Base-by-base conservation (phyloP, 2,329 filamentous ascomycete species). In the Fusarium temperatum region DNA sequence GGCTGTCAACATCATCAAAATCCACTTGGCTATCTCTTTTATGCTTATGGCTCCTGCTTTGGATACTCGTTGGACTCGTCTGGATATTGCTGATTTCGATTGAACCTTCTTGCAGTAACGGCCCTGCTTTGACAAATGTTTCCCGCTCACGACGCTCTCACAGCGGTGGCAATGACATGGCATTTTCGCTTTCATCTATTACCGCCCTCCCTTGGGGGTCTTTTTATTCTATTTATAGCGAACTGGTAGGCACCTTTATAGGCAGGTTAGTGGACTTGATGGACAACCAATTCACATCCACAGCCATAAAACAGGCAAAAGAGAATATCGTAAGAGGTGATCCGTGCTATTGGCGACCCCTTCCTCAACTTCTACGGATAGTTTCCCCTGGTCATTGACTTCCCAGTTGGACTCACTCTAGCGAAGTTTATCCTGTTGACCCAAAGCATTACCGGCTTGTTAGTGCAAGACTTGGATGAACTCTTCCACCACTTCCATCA, bases 381-480 rank as follows among this genome's bases (percentile, higher is more conserved):
- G 24, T 20, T 28, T 20, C 12, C 18, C 18, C 24, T 28, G 6
- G 9, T 14, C n/a, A 6, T 26, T 47, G 44, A 26, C 44, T 24
- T 47, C 18, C 14, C 12, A 47, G 7, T 22, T 20, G 8, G 18
- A 20, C 18, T 47, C 5, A 18, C 14, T 14, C 18, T 18, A 14
- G 24, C 18, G 1, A 47, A 8, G 4, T 2, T 30, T 30, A 7
- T 48, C 18, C 45, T 48, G 2, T 22, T 28, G 26, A 15, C 18
- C 8, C 18, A 48, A 22, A 20, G 18, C 26, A 22, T 30, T 28
- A 1, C 18, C 8, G 12, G 7, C 3, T 22, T 8, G 3, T 22
- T 4, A 48, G 6, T 10, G 0, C 1, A 30, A 48, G 26, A 30
- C 4, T 48, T 48, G 1, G 5, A 7, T 13, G 12, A 48, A 1